These are phyloP conservation scores for Colletotrichum sp. DNA, from an alignment of 2,329 filamentous ascomycete genomes.

Conservation along the genomic window DNA sequence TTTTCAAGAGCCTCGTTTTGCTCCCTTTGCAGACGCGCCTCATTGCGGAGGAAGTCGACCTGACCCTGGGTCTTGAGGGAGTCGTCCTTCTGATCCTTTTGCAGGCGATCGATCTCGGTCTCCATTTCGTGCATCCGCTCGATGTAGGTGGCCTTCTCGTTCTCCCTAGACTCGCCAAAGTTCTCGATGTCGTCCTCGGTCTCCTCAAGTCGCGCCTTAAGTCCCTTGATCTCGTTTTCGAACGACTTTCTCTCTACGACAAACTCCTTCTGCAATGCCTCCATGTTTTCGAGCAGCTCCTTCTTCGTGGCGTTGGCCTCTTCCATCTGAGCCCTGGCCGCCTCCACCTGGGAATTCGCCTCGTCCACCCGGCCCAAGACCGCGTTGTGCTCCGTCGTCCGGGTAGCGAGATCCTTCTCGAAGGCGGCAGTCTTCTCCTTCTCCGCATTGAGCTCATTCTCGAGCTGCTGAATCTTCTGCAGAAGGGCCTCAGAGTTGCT, in stretches of 20 bases:
- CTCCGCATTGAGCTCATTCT: conserved; percentile 76
- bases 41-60: conserved; percentile 65
- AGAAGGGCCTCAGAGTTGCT: conserved; percentile 51
- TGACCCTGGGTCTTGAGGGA: conserved; percentile 63
- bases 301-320: conserved; percentile 92
- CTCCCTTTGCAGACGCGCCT: conserved; percentile 63
- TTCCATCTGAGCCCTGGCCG: conserved; percentile 71
- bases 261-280: conserved; percentile 89
- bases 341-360: conserved; percentile 56
- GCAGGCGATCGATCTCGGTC: conserved; percentile 70
- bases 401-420: conserved; percentile 70
- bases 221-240: conserved; percentile 77
- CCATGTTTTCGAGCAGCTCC: conserved; percentile 93
- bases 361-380: conserved; percentile 78
- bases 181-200: conserved; percentile 91
- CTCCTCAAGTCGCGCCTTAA: conserved; percentile 82
- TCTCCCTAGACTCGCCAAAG: conserved; percentile 80
- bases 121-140: conserved; percentile 71
- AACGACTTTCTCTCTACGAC: conserved; percentile 82
- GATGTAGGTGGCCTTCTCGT: conserved; percentile 75
- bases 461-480: conserved; percentile 65
- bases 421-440: conserved; percentile 69
- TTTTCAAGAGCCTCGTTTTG: conserved; percentile 62
- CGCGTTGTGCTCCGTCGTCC: conserved; percentile 61
- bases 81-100: conserved; percentile 62